Evolutionary conservation across 2,329 filamentous ascomycete genomes (phyloP), one percentile per base, ranked within the genome.

Genomic region (Phialemonium atrogriseum): DNA sequence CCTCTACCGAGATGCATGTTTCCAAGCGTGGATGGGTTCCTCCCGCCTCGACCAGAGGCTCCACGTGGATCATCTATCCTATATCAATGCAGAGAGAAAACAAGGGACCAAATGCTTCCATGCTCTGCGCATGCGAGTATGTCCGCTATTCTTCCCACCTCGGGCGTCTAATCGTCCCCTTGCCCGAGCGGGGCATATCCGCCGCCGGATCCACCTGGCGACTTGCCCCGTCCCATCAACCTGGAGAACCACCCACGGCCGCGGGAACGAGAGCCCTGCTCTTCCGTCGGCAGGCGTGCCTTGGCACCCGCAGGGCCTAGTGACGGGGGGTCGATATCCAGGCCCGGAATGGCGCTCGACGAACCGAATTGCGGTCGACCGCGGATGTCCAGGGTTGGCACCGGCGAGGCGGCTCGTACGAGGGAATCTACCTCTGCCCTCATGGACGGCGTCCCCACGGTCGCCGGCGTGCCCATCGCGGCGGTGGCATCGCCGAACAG

Each of bases 401-500:
- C 73, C 2, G 84, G 84, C n/a, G 88, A 94, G 25, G 77, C 77
- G 23, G 72, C 70, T 26, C 79, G 75, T 56, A 94, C 78, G 9
- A 94, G 66, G 3, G 86, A 86, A n/a, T 84, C 85, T 7, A 80
- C 78, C 59, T 95, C 87, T 10, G 59, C 59, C 36, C 78, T 71
- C 2, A 85, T 68, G 26, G 78, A 76, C 2, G 89, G 87, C 0
- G 89, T 94, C n/a, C 66, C 69, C 34, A 84, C 79, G n/a, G 80
- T 74, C 25, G 70, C 68, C 2, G 82, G 88, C 0, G 89, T 94
- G 24, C 67, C 70, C 30, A 84, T 80, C 9, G 80, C 75, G 3
- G 85, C 88, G 16, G 84, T 91, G 21, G 88, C 84, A 56, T 98
- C 91, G 42, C 91, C 91, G 50, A 98, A 98, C 11, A 98, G 63